Percentiles rank a stretch among this genome's conserved stretches.
Conservation (phyloP, 2,329 filamentous ascomycete genomes). For the Plenodomus tracheiphilus region DNA sequence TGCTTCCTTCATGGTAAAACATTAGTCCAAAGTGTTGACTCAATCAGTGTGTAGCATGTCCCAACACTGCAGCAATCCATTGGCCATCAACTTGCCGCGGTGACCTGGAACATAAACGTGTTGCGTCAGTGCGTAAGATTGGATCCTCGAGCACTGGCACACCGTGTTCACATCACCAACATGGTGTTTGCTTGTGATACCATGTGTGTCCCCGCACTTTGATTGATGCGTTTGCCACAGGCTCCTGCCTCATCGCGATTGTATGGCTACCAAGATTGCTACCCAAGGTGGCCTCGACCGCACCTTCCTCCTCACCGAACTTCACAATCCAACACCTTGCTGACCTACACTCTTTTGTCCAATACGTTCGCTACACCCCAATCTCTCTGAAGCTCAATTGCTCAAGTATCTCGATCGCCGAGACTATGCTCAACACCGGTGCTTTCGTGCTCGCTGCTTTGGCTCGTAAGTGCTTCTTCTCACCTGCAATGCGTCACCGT, state of each 20-base stretch:
- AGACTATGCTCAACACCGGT: slow-evolving; percentile 12
- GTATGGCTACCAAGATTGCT: background rate
- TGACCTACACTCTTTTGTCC: slow-evolving; percentile 2
- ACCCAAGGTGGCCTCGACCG: background rate
- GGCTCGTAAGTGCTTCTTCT: slow-evolving; percentile 10
- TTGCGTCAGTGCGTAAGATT: background rate
- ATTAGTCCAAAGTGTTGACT: too few species aligned
- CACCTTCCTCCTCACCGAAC: background rate
- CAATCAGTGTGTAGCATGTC: too few species aligned
- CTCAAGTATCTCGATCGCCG: background rate
- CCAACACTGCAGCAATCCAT: background rate
- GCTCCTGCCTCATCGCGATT: background rate
- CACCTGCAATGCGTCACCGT: background rate
- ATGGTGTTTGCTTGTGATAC: background rate
- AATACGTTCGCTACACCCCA: background rate
- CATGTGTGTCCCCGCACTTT: background rate
- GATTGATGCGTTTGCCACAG: background rate
- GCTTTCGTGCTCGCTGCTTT: slow-evolving; percentile 11
- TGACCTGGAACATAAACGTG: background rate
- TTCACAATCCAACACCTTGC: background rate
- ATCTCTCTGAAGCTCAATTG: background rate
- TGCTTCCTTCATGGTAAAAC: too few species aligned
- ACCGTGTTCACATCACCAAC: background rate
- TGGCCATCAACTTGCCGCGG: background rate
- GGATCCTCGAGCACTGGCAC: background rate